phyloP scores from a whole-genome alignment of 805 yeast genomes.

The Kluyveromyces wickerhamii region DNA sequence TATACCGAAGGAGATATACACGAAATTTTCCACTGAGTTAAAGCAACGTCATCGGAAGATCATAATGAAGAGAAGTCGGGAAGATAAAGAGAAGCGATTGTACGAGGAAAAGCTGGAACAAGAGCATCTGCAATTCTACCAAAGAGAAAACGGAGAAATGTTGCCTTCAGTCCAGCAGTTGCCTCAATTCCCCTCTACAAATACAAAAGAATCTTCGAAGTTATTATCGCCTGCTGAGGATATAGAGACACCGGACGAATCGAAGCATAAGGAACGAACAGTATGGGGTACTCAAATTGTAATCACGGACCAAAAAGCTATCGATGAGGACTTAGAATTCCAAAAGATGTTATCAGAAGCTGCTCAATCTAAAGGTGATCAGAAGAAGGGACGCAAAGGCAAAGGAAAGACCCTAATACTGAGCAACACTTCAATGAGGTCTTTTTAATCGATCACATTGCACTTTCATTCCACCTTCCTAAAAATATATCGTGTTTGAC shows the following conservation, averaged over 20 bases:
- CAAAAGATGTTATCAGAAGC: constrained; percentile 44
- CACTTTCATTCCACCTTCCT: background rate
- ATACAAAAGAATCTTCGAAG: background rate
- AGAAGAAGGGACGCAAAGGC: constrained; percentile 34
- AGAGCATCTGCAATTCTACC: constrained; percentile 50
- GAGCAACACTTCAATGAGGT: constrained; percentile 1
- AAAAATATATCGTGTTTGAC: no score
- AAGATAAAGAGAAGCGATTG: constrained; percentile 50
- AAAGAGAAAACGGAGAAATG: constrained; percentile 44
- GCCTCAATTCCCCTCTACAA: background rate
- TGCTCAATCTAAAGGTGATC: constrained; percentile 39
- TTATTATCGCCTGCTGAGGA: constrained; percentile 6
- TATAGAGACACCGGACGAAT: constrained; percentile 5
- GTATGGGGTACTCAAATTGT: constrained; percentile 65
- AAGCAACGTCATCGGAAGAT: constrained; percentile 46
- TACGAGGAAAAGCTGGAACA: constrained; percentile 54
- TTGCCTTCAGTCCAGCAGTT: constrained; percentile 2
- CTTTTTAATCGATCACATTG: background rate
- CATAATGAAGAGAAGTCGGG: constrained; percentile 42
- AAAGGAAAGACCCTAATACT: constrained; percentile 34
- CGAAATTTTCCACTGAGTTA: constrained; percentile 46
- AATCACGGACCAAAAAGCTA: constrained; percentile 23
- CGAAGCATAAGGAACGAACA: constrained; percentile 36
- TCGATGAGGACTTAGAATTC: constrained; percentile 39
- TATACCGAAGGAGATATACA: constrained; percentile 37